Evolutionary conservation across 75 land plant species (phyloP).

Genomic region (Picea sitchensis): DNA sequence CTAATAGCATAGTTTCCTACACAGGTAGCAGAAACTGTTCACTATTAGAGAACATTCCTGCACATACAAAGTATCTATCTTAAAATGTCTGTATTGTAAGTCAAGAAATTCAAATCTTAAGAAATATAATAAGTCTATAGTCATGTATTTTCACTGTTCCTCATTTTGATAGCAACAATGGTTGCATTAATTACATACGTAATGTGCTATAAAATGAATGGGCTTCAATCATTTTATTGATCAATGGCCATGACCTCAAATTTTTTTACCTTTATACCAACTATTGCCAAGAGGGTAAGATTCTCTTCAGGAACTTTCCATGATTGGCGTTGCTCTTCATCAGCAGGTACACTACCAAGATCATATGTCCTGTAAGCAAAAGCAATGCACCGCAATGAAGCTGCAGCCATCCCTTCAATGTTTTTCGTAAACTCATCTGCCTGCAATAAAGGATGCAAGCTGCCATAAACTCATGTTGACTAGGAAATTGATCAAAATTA

Average conservation of each 20-base stretch:
- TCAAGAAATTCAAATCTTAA: too few relatives aligned
- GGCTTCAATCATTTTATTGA: background rate
- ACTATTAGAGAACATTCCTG: too few relatives aligned
- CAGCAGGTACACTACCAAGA: slow-evolving; percentile 32
- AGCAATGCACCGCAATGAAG: slow-evolving; percentile 78
- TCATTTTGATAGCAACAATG: too few relatives aligned
- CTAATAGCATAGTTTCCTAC: too few relatives aligned
- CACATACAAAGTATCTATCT: too few relatives aligned
- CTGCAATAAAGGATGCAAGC: slow-evolving; percentile 17
- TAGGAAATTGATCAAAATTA: background rate
- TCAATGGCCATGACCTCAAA: slow-evolving; percentile 14
- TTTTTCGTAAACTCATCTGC: slow-evolving; percentile 26
- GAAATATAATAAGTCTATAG: too few relatives aligned
- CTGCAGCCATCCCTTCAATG: slow-evolving; percentile 81
- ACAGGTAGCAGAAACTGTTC: too few relatives aligned
- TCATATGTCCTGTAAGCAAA: slow-evolving; percentile 60
- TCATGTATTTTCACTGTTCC: too few relatives aligned
- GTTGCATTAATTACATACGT: too few relatives aligned
- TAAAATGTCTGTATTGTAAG: too few relatives aligned
- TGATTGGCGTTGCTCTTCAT: slow-evolving; percentile 32
- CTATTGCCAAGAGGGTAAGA: slow-evolving; percentile 26
- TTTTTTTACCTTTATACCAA: slow-evolving; percentile 73
- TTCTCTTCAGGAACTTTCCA: slow-evolving; percentile 70
- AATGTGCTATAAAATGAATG: background rate
- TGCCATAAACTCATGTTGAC: background rate